phyloP scores from a whole-genome alignment of 805 yeast genomes.

The Pichia occidentalis region DNA sequence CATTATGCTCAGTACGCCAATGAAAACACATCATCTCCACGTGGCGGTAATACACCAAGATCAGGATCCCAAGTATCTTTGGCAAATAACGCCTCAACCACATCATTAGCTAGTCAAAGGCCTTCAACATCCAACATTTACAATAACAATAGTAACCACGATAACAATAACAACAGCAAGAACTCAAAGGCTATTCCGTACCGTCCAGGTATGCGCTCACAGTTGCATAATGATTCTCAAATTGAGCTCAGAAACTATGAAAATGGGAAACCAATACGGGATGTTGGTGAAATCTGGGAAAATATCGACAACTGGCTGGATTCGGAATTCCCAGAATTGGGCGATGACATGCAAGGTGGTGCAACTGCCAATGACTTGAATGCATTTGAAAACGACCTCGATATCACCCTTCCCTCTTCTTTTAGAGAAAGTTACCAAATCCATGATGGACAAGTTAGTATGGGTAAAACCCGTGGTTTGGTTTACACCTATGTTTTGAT shows the following conservation, averaged over 20 bases:
- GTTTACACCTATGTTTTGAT: conserved; percentile 75
- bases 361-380: conserved; percentile 75
- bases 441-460: conserved; percentile 87
- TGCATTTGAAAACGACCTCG: conserved; percentile 79
- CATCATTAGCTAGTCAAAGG: conserved; percentile 31
- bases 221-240: conserved; percentile 44
- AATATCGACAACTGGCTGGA: conserved; percentile 81
- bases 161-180: background rate
- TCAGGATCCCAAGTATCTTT: conserved; percentile 24
- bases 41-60: conserved; percentile 21
- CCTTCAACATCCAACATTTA: conserved; percentile 31
- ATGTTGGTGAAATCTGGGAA: conserved; percentile 80
- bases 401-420: conserved; percentile 67
- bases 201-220: conserved; percentile 35
- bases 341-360: conserved; percentile 68
- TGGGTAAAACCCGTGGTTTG: conserved; percentile 71
- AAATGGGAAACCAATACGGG: conserved; percentile 47
- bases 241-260: conserved; percentile 40
- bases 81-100: conserved; percentile 23
- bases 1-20: conserved; percentile 52
- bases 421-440: conserved; percentile 71
- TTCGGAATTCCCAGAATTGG: conserved; percentile 72
- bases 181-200: conserved; percentile 31
- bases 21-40: conserved; percentile 24
- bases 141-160: conserved; percentile 13